Percentiles rank a stretch among this genome's conserved stretches.
Evolutionary conservation across 208 protist species (phyloP).

Genomic region (Trypanosoma cruzi): DNA sequence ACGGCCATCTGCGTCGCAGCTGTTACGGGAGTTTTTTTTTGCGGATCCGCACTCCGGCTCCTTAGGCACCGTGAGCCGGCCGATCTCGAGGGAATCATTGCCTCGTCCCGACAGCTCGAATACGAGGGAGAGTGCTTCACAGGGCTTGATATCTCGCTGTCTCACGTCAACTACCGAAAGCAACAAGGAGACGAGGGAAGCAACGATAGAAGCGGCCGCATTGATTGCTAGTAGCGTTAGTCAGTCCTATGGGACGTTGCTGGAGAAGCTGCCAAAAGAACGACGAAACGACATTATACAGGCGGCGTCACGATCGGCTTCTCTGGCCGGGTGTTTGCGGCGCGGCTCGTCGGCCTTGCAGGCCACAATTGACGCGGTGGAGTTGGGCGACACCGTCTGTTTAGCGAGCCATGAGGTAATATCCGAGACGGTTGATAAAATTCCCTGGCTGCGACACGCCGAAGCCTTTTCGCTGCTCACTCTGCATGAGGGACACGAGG

Average conservation of each 20-base stretch:
- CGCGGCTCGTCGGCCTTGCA: not conserved
- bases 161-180: not conserved
- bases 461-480: conserved; percentile 65
- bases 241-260: conserved; percentile 20
- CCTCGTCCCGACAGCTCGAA: not conserved
- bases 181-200: not conserved
- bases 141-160: not conserved
- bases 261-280: conserved; percentile 19
- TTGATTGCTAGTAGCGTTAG: conserved; percentile 22
- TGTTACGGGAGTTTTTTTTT: conserved; percentile 61
- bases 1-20: conserved; percentile 53
- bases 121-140: not conserved
- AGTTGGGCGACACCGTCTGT: conserved; percentile 34
- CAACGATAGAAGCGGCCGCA: not conserved
- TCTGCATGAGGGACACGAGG: conserved; percentile 48
- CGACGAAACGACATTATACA: conserved; percentile 20
- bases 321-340: not conserved
- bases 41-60: conserved; percentile 9
- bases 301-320: conserved; percentile 12
- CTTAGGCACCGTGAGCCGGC: not conserved
- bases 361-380: conserved; percentile 12
- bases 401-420: conserved; percentile 35
- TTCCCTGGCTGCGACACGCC: conserved; percentile 73
- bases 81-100: not conserved
- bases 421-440: conserved; percentile 38